Evolutionary conservation across 2,329 filamentous ascomycete species (phyloP).

Genomic region (Harringtonia lauricola): DNA sequence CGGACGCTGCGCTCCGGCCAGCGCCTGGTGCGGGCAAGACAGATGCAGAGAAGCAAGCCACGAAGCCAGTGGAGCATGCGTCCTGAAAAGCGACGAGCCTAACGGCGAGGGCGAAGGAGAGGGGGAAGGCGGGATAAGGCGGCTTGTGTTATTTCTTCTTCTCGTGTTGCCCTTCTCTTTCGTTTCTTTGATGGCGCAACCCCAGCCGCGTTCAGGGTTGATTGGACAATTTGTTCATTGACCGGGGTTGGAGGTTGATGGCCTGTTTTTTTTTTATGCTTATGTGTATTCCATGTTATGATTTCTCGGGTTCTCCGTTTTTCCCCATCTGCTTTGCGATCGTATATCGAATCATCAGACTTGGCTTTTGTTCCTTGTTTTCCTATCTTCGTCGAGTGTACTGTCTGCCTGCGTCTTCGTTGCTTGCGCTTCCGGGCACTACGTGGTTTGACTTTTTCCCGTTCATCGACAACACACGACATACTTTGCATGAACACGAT

Average conservation of each 20-base stretch:
- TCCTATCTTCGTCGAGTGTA: no score
- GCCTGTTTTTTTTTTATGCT: slow-evolving; percentile 2
- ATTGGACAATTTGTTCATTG: neutral
- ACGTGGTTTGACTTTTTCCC: no score
- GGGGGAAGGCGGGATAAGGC: neutral
- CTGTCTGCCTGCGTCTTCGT: neutral
- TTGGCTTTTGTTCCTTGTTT: neutral
- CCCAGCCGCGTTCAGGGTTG: neutral
- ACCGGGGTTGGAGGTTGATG: neutral
- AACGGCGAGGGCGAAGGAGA: no score
- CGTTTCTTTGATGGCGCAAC: neutral
- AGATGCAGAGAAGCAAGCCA: neutral
- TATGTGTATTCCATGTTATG: slow-evolving; percentile 6
- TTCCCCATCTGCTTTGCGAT: neutral
- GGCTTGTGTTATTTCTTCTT: neutral
- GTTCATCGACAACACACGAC: no score
- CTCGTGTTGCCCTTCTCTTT: neutral
- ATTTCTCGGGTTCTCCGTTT: neutral
- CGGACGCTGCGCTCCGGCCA: neutral
- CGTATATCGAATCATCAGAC: slow-evolving; percentile 5
- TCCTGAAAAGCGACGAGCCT: neutral
- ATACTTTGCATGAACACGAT: no score
- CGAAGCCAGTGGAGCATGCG: neutral
- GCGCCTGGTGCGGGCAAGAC: neutral
- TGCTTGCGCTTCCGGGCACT: no score